Percentiles rank a stretch among this genome's conserved stretches.
These are phyloP conservation scores for Endotrypanum monterogeii DNA, from an alignment of 208 protist species.

Conservation along the genomic window DNA sequence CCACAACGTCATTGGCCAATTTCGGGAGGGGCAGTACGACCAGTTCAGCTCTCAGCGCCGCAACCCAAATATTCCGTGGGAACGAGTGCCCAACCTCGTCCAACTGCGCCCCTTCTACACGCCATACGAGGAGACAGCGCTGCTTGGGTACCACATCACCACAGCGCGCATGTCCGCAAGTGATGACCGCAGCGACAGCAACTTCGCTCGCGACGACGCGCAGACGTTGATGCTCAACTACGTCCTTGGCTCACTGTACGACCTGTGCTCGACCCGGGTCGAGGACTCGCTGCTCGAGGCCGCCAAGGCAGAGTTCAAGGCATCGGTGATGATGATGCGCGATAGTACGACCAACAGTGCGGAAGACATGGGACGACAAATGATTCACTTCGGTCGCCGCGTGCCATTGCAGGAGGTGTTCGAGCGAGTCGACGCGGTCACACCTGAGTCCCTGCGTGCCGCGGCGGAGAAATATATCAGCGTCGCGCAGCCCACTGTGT, in stretches of 20 bases:
- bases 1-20: conserved; percentile 94
- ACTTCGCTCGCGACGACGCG: conserved; percentile 57
- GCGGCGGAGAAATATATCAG: conserved; percentile 74
- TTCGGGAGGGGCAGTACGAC: conserved; percentile 82
- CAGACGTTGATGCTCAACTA: conserved; percentile 77
- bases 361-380: conserved; percentile 97
- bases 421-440: conserved; percentile 92
- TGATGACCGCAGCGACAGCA: conserved; percentile 21
- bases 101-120: conserved; percentile 91
- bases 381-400: conserved; percentile 92
- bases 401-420: conserved; percentile 93
- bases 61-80: conserved; percentile 67
- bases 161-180: conserved; percentile 53
- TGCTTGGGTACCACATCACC: conserved; percentile 89
- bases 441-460: conserved; percentile 75
- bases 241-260: conserved; percentile 66
- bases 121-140: conserved; percentile 88
- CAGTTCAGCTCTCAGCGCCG: conserved; percentile 75
- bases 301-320: conserved; percentile 95
- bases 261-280: conserved; percentile 57
- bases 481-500: conserved; percentile 59
- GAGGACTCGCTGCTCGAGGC: conserved; percentile 86
- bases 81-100: conserved; percentile 67
- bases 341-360: conserved; percentile 95
- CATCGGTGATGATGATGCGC: conserved; percentile 91